These are phyloP conservation scores for Artemisia argyi DNA, from an alignment of 129 eudicot species.

Conservation along the genomic window DNA sequence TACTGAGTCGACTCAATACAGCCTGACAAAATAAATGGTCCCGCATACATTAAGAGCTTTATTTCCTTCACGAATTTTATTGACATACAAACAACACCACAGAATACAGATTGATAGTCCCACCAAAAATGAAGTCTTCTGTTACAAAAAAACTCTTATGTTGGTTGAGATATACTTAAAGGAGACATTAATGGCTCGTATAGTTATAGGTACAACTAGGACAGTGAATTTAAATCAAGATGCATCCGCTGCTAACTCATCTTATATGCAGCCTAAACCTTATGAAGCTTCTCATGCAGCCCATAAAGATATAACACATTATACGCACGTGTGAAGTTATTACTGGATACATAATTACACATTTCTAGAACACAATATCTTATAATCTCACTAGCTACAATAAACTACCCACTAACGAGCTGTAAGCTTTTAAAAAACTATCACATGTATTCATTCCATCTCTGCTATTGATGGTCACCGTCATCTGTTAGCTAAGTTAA, in stretches of 20 bases:
- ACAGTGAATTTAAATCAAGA: no score
- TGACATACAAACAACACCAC: not conserved
- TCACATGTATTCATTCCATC: not conserved
- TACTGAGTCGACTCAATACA: conserved; percentile 68
- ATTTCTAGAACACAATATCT: not conserved
- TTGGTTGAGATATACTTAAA: not conserved
- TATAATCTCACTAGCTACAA: conserved; percentile 9
- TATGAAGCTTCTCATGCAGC: not conserved
- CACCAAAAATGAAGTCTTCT: not conserved
- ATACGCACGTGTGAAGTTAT: not conserved
- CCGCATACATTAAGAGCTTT: conserved; percentile 6
- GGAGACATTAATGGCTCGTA: no score
- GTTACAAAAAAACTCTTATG: not conserved
- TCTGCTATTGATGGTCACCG: not conserved
- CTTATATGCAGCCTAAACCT: not conserved
- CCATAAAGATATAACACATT: not conserved
- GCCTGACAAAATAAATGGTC: conserved; percentile 48
- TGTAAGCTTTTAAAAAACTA: not conserved
- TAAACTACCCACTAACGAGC: not conserved
- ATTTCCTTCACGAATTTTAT: not conserved
- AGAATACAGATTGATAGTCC: not conserved
- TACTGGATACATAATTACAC: not conserved
- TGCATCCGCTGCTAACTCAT: not conserved
- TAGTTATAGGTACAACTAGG: no score
- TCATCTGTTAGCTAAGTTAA: conserved; percentile 1